A percentile compares a stretch with the other conserved stretches of the same genome.
Evolutionary conservation across 1,284 basidiomycete species (phyloP).

Genomic region (Cronartium quercuum): DNA sequence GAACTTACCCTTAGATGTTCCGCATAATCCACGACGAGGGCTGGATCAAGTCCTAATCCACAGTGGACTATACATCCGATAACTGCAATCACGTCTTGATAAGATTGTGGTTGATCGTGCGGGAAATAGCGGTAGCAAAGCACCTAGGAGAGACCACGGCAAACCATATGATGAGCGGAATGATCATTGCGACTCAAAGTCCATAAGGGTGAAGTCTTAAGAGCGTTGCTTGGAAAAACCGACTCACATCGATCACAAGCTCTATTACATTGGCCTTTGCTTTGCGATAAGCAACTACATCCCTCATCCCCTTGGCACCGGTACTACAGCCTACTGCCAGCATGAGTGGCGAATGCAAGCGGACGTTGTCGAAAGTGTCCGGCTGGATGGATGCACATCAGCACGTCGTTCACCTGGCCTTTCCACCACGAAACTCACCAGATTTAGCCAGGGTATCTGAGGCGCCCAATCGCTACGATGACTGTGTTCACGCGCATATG

Average conservation of each 20-base stretch:
- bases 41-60: constrained; percentile 14
- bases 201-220: background rate
- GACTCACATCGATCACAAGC: constrained; percentile 22
- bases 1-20: constrained; percentile 23
- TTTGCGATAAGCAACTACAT: constrained; percentile 14
- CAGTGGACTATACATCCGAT: constrained; percentile 32
- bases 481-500: background rate
- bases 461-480: constrained; percentile 31
- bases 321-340: constrained; percentile 22
- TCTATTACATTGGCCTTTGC: constrained; percentile 19
- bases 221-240: background rate
- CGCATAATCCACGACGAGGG: constrained; percentile 18
- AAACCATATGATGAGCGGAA: too few relatives aligned
- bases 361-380: constrained; percentile 21
- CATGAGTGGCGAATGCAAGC: constrained; percentile 21
- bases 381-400: background rate
- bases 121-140: constrained; percentile 22
- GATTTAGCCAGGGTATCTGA: constrained; percentile 23
- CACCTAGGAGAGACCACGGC: background rate
- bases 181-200: too few relatives aligned
- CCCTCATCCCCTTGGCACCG: constrained; percentile 3
- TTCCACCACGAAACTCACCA: constrained; percentile 16
- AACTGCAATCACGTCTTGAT: constrained; percentile 26
- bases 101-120: constrained; percentile 24
- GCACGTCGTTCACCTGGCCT: background rate